phyloP scores from a whole-genome alignment of 306 rosid species.

The Quercus engelmannii region DNA sequence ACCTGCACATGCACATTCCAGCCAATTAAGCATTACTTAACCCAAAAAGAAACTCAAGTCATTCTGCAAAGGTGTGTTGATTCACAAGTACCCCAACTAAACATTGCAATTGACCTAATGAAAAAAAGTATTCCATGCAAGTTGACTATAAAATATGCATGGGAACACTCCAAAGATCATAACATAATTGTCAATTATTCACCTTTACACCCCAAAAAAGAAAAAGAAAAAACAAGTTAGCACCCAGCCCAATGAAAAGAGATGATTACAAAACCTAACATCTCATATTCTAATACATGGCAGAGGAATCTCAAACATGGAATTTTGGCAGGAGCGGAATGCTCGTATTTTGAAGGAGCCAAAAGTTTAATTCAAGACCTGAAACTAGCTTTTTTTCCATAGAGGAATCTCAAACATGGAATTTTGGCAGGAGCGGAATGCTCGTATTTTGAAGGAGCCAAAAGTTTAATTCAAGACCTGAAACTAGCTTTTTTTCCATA shows the following conservation, averaged over 20 bases:
- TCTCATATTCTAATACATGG: too few relatives aligned
- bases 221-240: not conserved
- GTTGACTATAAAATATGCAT: not conserved
- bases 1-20: constrained; percentile 43
- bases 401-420: too few relatives aligned
- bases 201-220: not conserved
- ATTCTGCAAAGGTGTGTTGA: not conserved
- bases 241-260: not conserved
- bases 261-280: not conserved
- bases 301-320: too few relatives aligned
- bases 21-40: not conserved
- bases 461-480: too few relatives aligned
- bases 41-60: not conserved
- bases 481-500: too few relatives aligned
- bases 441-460: too few relatives aligned
- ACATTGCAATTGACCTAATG: not conserved
- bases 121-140: not conserved
- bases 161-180: not conserved
- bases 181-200: not conserved
- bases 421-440: too few relatives aligned
- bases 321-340: too few relatives aligned
- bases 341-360: too few relatives aligned
- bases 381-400: too few relatives aligned
- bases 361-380: too few relatives aligned
- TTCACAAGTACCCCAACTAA: not conserved